Evolutionary conservation across 2,329 filamentous ascomycete genomes (phyloP).

Genomic region (Fusarium ramigenum): DNA sequence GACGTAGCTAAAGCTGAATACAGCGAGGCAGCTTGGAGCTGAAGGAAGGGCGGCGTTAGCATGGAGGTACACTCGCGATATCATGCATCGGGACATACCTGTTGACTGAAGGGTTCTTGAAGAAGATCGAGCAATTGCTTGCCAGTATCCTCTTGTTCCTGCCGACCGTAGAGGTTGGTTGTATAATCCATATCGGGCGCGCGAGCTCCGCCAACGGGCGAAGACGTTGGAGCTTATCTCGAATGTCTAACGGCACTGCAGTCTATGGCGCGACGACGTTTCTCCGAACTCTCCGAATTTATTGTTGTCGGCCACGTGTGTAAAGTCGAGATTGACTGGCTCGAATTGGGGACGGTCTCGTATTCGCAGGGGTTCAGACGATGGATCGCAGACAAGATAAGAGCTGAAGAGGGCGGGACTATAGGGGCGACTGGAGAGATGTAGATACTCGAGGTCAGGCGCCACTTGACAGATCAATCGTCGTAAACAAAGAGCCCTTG

Average conservation of each 20-base stretch:
- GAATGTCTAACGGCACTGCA: neutral
- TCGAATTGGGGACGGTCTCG: constrained; percentile 11
- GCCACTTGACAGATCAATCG: constrained; percentile 14
- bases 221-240: constrained; percentile 29
- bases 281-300: neutral
- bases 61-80: neutral
- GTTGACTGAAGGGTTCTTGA: constrained; percentile 59
- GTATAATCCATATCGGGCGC: constrained; percentile 38
- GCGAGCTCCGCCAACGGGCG: constrained; percentile 40
- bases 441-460: neutral
- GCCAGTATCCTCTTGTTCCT: constrained; percentile 46
- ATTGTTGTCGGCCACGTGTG: neutral
- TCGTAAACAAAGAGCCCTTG: constrained; percentile 17
- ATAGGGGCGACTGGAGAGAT: neutral
- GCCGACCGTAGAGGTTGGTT: constrained; percentile 15
- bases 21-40: constrained; percentile 62
- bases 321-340: constrained; percentile 3
- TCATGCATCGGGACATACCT: constrained; percentile 48
- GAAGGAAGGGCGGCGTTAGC: constrained; percentile 4
- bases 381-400: constrained; percentile 6
- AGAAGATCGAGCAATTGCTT: constrained; percentile 60
- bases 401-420: constrained; percentile 8
- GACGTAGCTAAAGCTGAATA: constrained; percentile 84
- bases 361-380: constrained; percentile 24
- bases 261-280: neutral